Base-by-base conservation (phyloP, 257 asterid species). In the Plantago major region DNA sequence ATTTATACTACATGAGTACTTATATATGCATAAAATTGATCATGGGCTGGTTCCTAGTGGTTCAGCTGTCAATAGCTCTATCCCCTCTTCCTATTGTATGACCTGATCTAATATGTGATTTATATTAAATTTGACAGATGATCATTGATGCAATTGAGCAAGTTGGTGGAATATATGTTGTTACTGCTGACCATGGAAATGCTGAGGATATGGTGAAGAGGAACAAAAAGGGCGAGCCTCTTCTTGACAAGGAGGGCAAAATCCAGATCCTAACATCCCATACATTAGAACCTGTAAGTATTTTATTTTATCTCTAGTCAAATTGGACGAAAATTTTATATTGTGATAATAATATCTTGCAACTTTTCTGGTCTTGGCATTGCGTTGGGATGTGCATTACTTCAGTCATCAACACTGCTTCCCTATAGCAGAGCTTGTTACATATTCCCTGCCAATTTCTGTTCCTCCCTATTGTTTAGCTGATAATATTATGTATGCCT, bases 131-230 rank as follows among this genome's bases (percentile, higher is more conserved):
- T 48, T 53, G 15, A 70, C 68, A 89, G 99, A 89, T 84, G 82
- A 92, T 92, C 46, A 76, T 92, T 49, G 99, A 92, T 42, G 95
- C 96, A 14, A 74, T 92, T 6, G 95, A 82, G 82, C 84, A 92
- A 80, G 96, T 92, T 42, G 91, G 99, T 49, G 97, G 99, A 63
- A 89, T 92, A 42, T 92, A 81, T 58, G 78, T 92, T n/a, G 91
- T 92, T 9, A 92, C 99, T 44, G 99, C 99, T 62, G 99, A 92
- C 76, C 99, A 92, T 65, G 99, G 99, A 63, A 92, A 92, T 70
- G 97, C 97, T 0, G 99, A 92, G 79, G 99, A 92, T 73, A 89
- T 89, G 99, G 99, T 92, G 68, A 92, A 92, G 76, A 86, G 99
- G 71, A 73, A 92, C 85, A 92, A 86, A 88, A 92, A 89, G 71